Evolutionary conservation across 805 yeast genomes (phyloP).

Genomic region (Lipomyces spencermartinsiae): DNA sequence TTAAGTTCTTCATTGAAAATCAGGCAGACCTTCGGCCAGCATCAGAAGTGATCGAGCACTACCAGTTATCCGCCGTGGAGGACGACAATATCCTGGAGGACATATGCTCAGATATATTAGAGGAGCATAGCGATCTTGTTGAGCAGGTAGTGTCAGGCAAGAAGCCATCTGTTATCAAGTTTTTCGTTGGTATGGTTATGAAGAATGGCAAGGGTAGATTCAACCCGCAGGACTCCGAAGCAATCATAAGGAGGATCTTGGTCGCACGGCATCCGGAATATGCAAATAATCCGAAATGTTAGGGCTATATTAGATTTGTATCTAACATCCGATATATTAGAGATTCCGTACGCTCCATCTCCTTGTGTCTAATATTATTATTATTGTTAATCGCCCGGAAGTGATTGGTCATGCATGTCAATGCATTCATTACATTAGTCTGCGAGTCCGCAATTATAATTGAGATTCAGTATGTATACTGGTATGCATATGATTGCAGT

Average conservation of each 20-base stretch:
- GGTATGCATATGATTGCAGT: neutral
- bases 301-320: neutral
- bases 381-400: neutral
- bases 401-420: neutral
- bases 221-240: conserved; percentile 40
- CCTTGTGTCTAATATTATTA: no score
- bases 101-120: conserved; percentile 56
- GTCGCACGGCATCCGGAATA: conserved; percentile 1
- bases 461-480: no score
- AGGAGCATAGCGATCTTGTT: conserved; percentile 60
- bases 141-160: conserved; percentile 63
- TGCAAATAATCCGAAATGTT: neutral
- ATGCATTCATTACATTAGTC: neutral
- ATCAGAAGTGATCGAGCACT: conserved; percentile 57
- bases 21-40: conserved; percentile 48
- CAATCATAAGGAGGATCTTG: conserved; percentile 42
- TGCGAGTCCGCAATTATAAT: no score
- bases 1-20: conserved; percentile 49
- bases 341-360: neutral
- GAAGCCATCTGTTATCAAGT: conserved; percentile 69
- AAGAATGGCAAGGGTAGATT: conserved; percentile 71
- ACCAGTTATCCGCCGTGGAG: conserved; percentile 47
- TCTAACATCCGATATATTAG: neutral
- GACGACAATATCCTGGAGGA: conserved; percentile 50
- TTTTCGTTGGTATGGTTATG: conserved; percentile 85